phyloP scores from a whole-genome alignment of 192 early-diverging fungal species.

The Podila minutissima region DNA sequence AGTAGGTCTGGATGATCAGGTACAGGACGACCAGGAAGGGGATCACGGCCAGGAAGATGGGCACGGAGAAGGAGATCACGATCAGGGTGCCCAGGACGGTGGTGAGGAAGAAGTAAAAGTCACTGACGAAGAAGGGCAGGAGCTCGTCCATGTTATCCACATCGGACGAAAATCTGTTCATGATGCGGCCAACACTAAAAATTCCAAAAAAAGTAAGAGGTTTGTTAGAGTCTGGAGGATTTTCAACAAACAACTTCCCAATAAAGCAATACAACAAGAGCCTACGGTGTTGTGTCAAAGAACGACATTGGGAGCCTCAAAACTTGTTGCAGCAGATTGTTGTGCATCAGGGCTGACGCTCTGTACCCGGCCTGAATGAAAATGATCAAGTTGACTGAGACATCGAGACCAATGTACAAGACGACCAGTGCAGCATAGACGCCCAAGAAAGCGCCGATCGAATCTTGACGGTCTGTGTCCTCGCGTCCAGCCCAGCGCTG shows the following conservation, averaged over 20 bases:
- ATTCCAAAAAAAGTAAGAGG: background rate
- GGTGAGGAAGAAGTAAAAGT: constrained; percentile 57
- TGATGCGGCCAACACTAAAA: constrained; percentile 29
- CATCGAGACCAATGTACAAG: constrained; percentile 18
- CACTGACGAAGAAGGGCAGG: constrained; percentile 56
- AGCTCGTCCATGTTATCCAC: constrained; percentile 78
- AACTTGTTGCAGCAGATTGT: constrained; percentile 67
- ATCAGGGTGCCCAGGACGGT: constrained; percentile 61
- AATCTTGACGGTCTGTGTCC: background rate
- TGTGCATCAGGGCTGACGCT: constrained; percentile 63
- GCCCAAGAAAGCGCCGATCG: constrained; percentile 15
- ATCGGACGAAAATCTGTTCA: constrained; percentile 91
- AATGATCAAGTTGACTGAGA: constrained; percentile 18
- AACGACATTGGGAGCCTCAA: constrained; percentile 62
- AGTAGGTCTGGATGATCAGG: constrained; percentile 68
- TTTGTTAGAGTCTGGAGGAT: background rate
- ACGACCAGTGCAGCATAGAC: constrained; percentile 26
- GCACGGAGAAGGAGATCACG: constrained; percentile 68
- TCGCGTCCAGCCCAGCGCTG: constrained; percentile 16
- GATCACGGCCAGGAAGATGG: constrained; percentile 72
- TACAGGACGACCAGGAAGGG: constrained; percentile 62
- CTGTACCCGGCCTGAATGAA: constrained; percentile 15
- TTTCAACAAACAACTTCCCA: background rate
- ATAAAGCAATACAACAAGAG: background rate
- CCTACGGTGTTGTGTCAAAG: constrained; percentile 29